Evolutionary conservation across 2,329 filamentous ascomycete genomes (phyloP), one percentile per base, ranked within the genome.

Genomic region (Sporothrix globosa): DNA sequence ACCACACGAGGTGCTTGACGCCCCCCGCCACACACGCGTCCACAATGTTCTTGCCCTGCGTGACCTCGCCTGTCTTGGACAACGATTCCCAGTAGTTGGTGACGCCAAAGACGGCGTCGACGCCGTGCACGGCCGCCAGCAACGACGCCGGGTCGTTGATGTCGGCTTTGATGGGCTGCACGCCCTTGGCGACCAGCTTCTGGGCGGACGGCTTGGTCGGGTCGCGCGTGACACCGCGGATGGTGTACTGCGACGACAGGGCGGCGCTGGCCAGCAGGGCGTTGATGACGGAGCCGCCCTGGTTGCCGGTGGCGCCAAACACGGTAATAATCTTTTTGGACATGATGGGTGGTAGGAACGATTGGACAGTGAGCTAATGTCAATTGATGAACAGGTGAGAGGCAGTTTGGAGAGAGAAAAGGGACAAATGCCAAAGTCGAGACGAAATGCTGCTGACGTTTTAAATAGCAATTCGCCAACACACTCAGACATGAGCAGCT

Each of bases 101-200:
- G 14, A 86, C 81, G 46, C 78, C 82, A 74, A 83, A 88, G 53
- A 86, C 84, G n/a, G 82, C 82, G 61, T 82, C 76, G 0, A 84
- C 79, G 52, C 82, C 83, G 7, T 77, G 73, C 61, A 88, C 74
- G 13, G 83, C 85, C 54, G 78, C 75, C 58, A 79, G 75, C 48
- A 87, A 73, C 4, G 82, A 82, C 0, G 77, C 76, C 70, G 80
- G 79, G 74, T 85, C 81, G 72, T 84, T 79, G 46, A 87, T 73
- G 72, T 90, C 82, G 66, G 83, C 87, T 76, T 82, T 2, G n/a
- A 83, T 79, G 34, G 87, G 76, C 63, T 87, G 81, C 1, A 84
- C 81, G n/a, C 84, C 85, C 41, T 80, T 76, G 0, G 73, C 69
- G 0, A 75, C 58, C 3, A 88, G 80, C 0, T 74, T 73, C 72